phyloP scores from a whole-genome alignment of 352 stramenopile species.

The Globisporangium heterothallicum region DNA sequence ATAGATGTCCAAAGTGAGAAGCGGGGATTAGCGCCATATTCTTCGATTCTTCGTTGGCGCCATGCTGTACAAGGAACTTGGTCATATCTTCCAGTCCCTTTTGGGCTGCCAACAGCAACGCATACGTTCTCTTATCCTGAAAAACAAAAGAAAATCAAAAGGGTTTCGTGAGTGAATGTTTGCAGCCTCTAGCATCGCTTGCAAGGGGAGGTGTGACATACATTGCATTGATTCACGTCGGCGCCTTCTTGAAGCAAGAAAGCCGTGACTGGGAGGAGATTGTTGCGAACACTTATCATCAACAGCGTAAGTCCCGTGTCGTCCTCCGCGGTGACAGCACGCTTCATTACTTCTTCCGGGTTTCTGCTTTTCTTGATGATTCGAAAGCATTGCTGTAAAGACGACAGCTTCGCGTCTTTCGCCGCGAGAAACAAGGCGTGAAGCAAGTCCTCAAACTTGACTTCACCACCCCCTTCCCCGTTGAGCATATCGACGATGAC shows the following conservation, averaged over 20 bases:
- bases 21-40: slow-evolving; percentile 84
- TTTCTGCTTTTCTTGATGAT: slow-evolving; percentile 51
- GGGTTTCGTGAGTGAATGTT: not conserved
- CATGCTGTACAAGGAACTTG: slow-evolving; percentile 56
- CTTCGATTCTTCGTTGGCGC: slow-evolving; percentile 75
- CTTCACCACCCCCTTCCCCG: slow-evolving; percentile 35
- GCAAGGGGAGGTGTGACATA: slow-evolving; percentile 22
- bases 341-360: slow-evolving; percentile 38
- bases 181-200: slow-evolving; percentile 2
- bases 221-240: slow-evolving; percentile 79
- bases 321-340: slow-evolving; percentile 55
- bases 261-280: slow-evolving; percentile 45
- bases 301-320: slow-evolving; percentile 78
- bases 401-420: slow-evolving; percentile 37
- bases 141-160: slow-evolving; percentile 11
- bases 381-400: slow-evolving; percentile 56
- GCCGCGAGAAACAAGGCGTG: slow-evolving; percentile 55
- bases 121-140: slow-evolving; percentile 76
- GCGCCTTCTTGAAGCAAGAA: slow-evolving; percentile 65
- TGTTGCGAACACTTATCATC: slow-evolving; percentile 74
- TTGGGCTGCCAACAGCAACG: slow-evolving; percentile 73
- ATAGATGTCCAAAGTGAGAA: slow-evolving; percentile 77
- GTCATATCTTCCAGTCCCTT: slow-evolving; percentile 74
- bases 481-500: slow-evolving; percentile 13
- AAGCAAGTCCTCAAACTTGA: slow-evolving; percentile 59